These are phyloP conservation scores for Pseudevernia furfuracea DNA, from an alignment of 495 filamentous ascomycete species.

Conservation along the genomic window DNA sequence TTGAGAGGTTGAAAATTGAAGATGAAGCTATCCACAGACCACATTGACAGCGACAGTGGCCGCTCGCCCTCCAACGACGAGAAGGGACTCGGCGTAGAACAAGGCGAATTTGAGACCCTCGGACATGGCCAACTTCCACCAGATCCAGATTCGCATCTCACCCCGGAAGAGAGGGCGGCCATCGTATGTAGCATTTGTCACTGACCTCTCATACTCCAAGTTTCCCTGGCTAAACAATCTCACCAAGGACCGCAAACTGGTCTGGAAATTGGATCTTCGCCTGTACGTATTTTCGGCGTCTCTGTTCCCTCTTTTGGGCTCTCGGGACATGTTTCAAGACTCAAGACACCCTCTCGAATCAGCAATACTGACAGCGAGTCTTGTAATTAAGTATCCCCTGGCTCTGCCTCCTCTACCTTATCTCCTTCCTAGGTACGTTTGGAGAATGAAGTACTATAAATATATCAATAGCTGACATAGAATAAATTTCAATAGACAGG, in stretches of 20 bases:
- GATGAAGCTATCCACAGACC: constrained; percentile 7
- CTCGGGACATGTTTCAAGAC: not conserved
- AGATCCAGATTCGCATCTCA: constrained; percentile 64
- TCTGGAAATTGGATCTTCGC: constrained; percentile 62
- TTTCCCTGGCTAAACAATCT: not conserved
- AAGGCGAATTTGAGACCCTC: constrained; percentile 15
- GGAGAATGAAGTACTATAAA: too few relatives aligned
- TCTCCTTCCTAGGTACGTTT: constrained; percentile 78
- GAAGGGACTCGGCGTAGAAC: constrained; percentile 20
- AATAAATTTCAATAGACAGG: too few relatives aligned
- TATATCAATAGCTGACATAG: too few relatives aligned
- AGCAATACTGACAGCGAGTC: not conserved
- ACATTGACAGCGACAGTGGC: constrained; percentile 20
- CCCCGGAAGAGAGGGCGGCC: constrained; percentile 54
- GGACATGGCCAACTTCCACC: constrained; percentile 30
- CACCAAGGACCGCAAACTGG: constrained; percentile 55
- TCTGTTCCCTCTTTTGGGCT: not conserved
- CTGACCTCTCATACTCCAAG: not conserved
- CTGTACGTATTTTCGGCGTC: constrained; percentile 29
- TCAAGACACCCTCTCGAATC: too few relatives aligned
- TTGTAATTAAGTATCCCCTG: too few relatives aligned
- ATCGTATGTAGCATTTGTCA: constrained; percentile 45
- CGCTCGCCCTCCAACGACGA: constrained; percentile 26
- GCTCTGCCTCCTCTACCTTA: constrained; percentile 78
- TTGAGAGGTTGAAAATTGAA: not conserved